A percentile compares a stretch with the other conserved stretches of the same genome.
phyloP scores from a whole-genome alignment of 108 stramenopile genomes.

The Bacterosira constricta region DNA sequence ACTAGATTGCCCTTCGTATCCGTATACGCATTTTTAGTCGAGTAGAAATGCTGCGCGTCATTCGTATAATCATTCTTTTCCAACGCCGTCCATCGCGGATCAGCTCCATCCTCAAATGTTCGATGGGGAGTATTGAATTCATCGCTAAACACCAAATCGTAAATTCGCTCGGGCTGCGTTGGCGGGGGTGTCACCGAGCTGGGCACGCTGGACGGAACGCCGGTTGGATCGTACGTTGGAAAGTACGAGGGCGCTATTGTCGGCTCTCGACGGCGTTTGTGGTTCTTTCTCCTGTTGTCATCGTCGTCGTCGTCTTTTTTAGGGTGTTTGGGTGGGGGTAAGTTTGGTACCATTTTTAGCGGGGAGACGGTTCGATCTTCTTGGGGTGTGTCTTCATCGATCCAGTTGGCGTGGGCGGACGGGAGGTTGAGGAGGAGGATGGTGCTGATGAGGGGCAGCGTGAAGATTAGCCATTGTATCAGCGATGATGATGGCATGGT shows the following conservation, averaged over 20 bases:
- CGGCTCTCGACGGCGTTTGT: constrained; percentile 22
- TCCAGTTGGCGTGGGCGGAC: constrained; percentile 71
- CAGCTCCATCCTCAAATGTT: constrained; percentile 88
- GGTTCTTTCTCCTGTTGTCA: neutral
- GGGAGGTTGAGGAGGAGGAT: neutral
- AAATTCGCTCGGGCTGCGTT: constrained; percentile 41
- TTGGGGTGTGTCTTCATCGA: constrained; percentile 92
- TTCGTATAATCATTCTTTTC: constrained; percentile 98
- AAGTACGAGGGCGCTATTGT: constrained; percentile 36
- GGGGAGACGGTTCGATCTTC: constrained; percentile 44
- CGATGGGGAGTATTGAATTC: constrained; percentile 90
- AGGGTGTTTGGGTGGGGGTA: neutral
- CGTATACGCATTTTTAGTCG: constrained; percentile 69
- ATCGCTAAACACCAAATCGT: constrained; percentile 90
- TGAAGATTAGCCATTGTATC: too few species aligned
- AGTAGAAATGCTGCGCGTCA: constrained; percentile 93
- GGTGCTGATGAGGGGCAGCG: too few species aligned
- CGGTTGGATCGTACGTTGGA: constrained; percentile 27
- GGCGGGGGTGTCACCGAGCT: constrained; percentile 28
- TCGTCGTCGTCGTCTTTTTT: constrained; percentile 10
- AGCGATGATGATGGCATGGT: too few species aligned
- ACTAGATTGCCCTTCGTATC: constrained; percentile 81
- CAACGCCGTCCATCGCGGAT: constrained; percentile 97
- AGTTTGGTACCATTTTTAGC: constrained; percentile 7
- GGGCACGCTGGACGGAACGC: neutral